phyloP scores from a whole-genome alignment of 106 monocot species.

The Dendrobium nobile region DNA sequence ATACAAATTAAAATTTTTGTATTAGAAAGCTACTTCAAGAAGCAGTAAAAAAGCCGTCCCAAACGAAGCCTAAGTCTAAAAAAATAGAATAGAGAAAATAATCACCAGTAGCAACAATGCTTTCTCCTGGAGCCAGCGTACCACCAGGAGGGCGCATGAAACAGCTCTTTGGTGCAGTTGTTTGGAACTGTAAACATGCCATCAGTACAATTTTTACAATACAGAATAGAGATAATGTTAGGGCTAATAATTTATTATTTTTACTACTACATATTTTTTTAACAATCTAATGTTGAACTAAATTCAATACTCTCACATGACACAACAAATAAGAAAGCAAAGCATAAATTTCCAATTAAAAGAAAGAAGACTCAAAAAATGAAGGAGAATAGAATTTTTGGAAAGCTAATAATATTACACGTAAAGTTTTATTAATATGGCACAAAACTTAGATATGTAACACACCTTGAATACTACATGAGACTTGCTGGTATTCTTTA shows the following conservation, averaged over 20 bases:
- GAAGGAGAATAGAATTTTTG: not conserved
- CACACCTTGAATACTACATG: slow-evolving; percentile 90
- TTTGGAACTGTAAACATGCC: slow-evolving; percentile 65
- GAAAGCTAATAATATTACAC: not conserved
- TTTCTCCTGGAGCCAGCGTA: slow-evolving; percentile 80
- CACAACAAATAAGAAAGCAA: not conserved
- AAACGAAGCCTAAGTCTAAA: not conserved
- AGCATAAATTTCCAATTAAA: not conserved
- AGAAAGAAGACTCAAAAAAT: not conserved
- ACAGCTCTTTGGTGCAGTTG: slow-evolving; percentile 96
- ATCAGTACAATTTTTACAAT: not conserved
- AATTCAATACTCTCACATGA: no score
- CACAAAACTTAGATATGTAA: not conserved
- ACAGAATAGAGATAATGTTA: not conserved
- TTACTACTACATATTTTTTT: no score
- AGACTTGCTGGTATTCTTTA: slow-evolving; percentile 91
- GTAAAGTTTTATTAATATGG: no score
- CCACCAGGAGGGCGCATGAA: slow-evolving; percentile 96
- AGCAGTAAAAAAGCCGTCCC: no score
- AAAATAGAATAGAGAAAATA: not conserved
- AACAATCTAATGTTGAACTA: no score
- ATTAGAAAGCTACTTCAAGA: no score
- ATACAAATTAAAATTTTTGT: no score
- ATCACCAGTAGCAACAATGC: slow-evolving; percentile 84
- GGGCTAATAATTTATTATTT: no score